Evolutionary conservation across 441 rosid genomes (phyloP).

Genomic region (Isatis lusitanica): DNA sequence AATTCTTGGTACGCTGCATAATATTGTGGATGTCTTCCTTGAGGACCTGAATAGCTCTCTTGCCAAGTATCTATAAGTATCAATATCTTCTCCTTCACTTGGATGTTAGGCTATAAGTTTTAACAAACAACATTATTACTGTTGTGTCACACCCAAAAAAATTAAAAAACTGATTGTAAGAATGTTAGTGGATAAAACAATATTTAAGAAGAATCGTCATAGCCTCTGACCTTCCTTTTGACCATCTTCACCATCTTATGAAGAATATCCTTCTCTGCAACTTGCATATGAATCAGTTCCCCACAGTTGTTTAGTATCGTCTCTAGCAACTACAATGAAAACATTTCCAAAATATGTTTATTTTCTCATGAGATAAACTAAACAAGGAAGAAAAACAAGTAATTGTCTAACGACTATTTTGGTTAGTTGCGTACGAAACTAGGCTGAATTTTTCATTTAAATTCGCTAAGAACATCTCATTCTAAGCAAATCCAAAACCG

Average conservation of each 20-base stretch:
- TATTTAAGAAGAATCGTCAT: constrained; percentile 11
- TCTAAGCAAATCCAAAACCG: not conserved
- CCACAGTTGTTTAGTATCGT: constrained; percentile 94
- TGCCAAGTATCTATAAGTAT: constrained; percentile 92
- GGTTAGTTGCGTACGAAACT: not conserved
- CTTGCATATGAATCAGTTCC: constrained; percentile 94
- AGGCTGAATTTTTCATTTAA: not conserved
- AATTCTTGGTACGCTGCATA: constrained; percentile 91
- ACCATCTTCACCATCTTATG: constrained; percentile 91
- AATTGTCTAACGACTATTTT: not conserved
- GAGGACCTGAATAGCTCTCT: constrained; percentile 91
- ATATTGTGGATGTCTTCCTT: constrained; percentile 95
- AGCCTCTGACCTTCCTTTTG: constrained; percentile 72
- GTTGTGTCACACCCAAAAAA: not conserved
- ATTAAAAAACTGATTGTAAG: not conserved
- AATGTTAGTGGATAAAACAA: not conserved
- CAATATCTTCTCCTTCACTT: constrained; percentile 94
- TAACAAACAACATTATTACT: constrained; percentile 30
- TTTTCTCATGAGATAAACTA: not conserved
- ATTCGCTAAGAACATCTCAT: not conserved
- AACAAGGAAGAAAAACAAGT: not conserved
- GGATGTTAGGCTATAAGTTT: constrained; percentile 65
- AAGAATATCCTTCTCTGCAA: constrained; percentile 86
- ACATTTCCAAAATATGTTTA: constrained; percentile 1
- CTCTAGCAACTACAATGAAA: constrained; percentile 73